Base-by-base conservation (phyloP, 2,329 filamentous ascomycete species). In the Cytospora piceicola region DNA sequence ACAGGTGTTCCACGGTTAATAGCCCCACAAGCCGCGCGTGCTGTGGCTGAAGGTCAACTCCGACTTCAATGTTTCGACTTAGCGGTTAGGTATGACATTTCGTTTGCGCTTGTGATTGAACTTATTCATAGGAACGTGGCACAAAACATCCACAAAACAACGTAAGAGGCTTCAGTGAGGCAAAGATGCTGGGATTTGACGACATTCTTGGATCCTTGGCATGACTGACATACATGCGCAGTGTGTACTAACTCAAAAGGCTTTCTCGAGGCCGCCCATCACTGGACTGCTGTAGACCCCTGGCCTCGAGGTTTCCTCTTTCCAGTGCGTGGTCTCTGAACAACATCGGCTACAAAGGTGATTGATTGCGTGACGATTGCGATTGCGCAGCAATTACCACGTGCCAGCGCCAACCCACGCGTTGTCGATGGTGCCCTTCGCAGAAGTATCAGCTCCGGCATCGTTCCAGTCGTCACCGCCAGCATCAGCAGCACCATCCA, bases 21-120 rank as follows among this genome's bases (percentile, higher is more conserved):
- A 12, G 39, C 61, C 53, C 61, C 61, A 63, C 61, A 63, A 63
- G 15, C 61, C 61, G 61, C 49, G 39, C 24, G n/a, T 53, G 60
- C 34, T 62, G 53, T 56, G 60, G 60, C 53, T 56, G 20, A 32
- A 55, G 53, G 39, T 63, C 32, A 51, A 57, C 32, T 20, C 34
- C 54, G 32, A 62, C 52, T n/a, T 57, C 61, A 57, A 17, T 42
- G 17, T 53, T 57, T 36, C 36, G 49, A 42, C 60, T 6, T 15
- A 17, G 32, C 27, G 27, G 27, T 14, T n/a, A 27, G 24, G 14
- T 2, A 11, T 34, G 36, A 12, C 24, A 27, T 56, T 32, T 24
- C 29, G 24, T 55, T 51, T n/a, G 29, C 52, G 15, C 39, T 63
- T 17, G 20, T 17, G 42, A 22, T n/a, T 17, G 7, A 9, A 9